Base-by-base conservation (phyloP, 441 rosid genomes). In the Arabidopsis hybrid region DNA sequence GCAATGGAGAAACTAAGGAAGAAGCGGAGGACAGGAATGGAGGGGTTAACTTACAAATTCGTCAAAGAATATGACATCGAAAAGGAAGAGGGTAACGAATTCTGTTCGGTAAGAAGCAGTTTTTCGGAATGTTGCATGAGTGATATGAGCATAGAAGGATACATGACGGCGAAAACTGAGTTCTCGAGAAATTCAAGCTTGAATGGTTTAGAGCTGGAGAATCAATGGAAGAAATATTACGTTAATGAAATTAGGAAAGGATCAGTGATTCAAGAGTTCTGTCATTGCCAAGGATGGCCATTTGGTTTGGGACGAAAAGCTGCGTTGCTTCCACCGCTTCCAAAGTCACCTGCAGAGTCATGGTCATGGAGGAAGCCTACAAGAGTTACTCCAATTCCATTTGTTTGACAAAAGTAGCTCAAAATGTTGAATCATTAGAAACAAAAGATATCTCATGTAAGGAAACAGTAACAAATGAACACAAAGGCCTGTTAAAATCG, bases 261-360 rank as follows among this genome's bases (percentile, higher is more conserved):
- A 4, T 84, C 92, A 0, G 86, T 89, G 80, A 77, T 95, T 46
- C 79, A 81, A 75, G 90, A 91, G 76, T 68, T 91, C 5, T 88
- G 93, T 57, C 84, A 87, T 57, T 91, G 96, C n/a, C 86, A 91
- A 72, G 93, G 99, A 18, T 90, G 96, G 99, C 99, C 95, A 0
- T 91, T 95, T 47, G 96, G 99, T 38, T 84, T 91, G 0, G 89
- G 89, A 85, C 83, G 89, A 87, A 95, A 83, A 78, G 86, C 84
- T 7, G 74, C 79, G 38, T 74, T 91, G 47, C 97, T 91, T 79
- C 99, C 96, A 16, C 94, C 97, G 7, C 81, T 91, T 61, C 98
- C 98, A 5, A 91, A 91, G 72, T 89, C 95, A 32, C 99, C 97
- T 8, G 82, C 97, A 1, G 95, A 92, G 73, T 88, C 99, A 13